Percentiles rank a stretch among this genome's conserved stretches.
These are phyloP conservation scores for Salmacisia buchloeana DNA, from an alignment of 1,284 basidiomycete genomes.

Conservation along the genomic window DNA sequence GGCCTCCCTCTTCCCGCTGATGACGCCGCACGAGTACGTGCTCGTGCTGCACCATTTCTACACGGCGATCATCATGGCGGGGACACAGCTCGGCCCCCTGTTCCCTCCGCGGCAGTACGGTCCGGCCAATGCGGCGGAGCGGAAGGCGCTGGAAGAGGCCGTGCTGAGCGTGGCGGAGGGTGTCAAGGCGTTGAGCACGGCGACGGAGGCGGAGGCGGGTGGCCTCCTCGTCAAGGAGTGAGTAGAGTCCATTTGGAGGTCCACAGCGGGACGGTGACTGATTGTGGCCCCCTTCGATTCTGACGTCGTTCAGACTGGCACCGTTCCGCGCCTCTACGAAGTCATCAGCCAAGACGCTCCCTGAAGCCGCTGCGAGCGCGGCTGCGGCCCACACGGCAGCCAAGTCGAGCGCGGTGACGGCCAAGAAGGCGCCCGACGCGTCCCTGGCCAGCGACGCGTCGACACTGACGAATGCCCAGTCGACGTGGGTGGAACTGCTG, in stretches of 20 bases:
- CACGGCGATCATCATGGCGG: conserved; percentile 65
- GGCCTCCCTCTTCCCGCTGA: conserved; percentile 60
- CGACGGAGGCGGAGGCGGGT: conserved; percentile 1
- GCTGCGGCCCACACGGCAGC: neutral
- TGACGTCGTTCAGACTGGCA: neutral
- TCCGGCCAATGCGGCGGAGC: conserved; percentile 1
- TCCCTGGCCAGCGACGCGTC: neutral
- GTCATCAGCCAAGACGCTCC: neutral
- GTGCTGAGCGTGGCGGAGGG: neutral
- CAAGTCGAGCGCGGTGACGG: no score
- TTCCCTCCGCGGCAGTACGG: conserved; percentile 55
- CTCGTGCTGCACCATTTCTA: conserved; percentile 70
- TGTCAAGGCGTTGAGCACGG: neutral
- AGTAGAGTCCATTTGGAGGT: neutral
- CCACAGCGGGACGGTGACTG: no score
- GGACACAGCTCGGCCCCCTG: conserved; percentile 64
- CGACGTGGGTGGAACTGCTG: neutral
- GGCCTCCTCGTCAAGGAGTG: conserved; percentile 1
- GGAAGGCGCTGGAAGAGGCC: neutral
- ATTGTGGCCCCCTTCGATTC: neutral
- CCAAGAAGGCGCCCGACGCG: neutral
- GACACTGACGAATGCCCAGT: neutral
- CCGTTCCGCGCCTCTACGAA: conserved; percentile 1
- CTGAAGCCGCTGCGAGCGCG: neutral
- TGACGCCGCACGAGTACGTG: conserved; percentile 67